phyloP scores from a whole-genome alignment of 192 early-diverging fungal genomes.

The Bifiguratus adelaidae region DNA sequence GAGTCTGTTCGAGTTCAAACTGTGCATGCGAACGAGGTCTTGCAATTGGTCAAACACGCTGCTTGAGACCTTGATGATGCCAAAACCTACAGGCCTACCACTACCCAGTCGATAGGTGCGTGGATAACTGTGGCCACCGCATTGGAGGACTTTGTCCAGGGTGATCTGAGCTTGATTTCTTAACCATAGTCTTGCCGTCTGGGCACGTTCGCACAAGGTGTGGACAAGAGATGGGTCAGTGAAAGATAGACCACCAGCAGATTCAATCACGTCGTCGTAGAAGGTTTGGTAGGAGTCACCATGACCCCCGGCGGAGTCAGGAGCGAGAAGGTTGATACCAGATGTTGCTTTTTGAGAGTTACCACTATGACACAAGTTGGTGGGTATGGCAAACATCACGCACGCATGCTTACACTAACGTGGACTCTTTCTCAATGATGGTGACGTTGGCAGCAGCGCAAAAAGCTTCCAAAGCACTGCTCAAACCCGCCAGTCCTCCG shows the following conservation, averaged over 20 bases:
- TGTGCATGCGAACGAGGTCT: constrained; percentile 28
- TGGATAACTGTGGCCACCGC: constrained; percentile 68
- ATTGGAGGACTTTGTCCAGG: constrained; percentile 57
- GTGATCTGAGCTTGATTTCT: constrained; percentile 53
- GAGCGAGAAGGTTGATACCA: constrained; percentile 59
- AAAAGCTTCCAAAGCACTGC: constrained; percentile 14
- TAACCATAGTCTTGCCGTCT: constrained; percentile 64
- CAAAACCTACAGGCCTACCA: constrained; percentile 52
- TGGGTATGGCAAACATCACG: background rate
- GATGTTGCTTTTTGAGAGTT: constrained; percentile 86
- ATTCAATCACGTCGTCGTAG: constrained; percentile 52
- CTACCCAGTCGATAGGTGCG: constrained; percentile 65
- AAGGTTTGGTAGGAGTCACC: no score
- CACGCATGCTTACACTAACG: constrained; percentile 8
- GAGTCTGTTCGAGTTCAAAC: constrained; percentile 27
- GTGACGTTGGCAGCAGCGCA: constrained; percentile 3
- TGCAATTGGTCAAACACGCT: constrained; percentile 11
- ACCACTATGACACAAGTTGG: constrained; percentile 22
- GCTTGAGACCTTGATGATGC: constrained; percentile 61
- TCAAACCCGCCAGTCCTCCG: constrained; percentile 15
- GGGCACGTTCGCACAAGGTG: constrained; percentile 16
- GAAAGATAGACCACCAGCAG: constrained; percentile 52
- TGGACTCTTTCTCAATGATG: constrained; percentile 16
- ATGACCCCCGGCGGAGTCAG: no score
- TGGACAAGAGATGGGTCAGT: constrained; percentile 44